Evolutionary conservation across 768 basidiomycete species (phyloP), one percentile per base, ranked within the genome.

Genomic region (Amanita pseudoporphyria): DNA sequence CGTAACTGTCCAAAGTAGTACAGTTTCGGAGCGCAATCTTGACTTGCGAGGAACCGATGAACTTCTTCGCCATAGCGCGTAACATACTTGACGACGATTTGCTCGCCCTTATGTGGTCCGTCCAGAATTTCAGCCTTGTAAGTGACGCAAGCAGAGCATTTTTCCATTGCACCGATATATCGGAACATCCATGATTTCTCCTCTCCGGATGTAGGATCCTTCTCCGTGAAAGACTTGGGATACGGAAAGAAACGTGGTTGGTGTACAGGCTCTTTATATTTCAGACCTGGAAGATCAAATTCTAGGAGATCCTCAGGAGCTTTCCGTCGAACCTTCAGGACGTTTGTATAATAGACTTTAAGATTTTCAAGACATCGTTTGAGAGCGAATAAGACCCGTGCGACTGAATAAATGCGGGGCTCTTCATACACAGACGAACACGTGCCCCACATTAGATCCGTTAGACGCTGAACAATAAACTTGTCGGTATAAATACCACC

Each of bases 191-290:
- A 18, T 5, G n/a, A 16, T 41, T 22, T 6, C 13, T 24, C 21
- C 5, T 22, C 3, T 3, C 41, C 41, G 10, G 33, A 35, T 16
- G 3, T 9, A 6, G 5, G 18, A 18, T 21, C 39, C 16, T 19
- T 38, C 3, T 28, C 26, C 4, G 38, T 21, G 47, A 49, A 60
- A 24, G 52, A 53, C 21, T 49, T 53, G 26, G 52, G 54, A 41
- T 55, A 58, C 38, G 59, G 57, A 32, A 47, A 60, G 51, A 51
- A 55, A 26, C 57, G 54, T 6, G 57, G 53, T 49, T 58, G 58
- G 1, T 53, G 47, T 28, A 24, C 4, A 28, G 45, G 45, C 2
- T 47, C 12, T 14, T 36, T 47, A 19, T 4, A 10, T 3, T 47
- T 13, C 6, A 18, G 9, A 9, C 6, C 32, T 21, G 35, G 21